Percentiles rank a stretch among this genome's conserved stretches.
Conservation (phyloP, 129 eudicot genomes). For the Arctium minus region DNA sequence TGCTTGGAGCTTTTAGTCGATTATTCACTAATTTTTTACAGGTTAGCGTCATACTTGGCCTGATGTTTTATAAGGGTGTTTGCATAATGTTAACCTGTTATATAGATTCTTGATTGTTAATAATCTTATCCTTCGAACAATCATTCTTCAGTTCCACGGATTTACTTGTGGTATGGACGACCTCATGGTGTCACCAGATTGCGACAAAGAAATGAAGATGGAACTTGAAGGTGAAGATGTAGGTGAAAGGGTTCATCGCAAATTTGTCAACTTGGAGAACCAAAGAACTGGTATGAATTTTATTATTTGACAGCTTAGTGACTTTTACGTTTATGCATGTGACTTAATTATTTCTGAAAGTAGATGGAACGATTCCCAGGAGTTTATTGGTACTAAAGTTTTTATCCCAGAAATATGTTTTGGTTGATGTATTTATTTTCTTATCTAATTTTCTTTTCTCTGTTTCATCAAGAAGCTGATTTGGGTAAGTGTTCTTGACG, state of each 20-base stretch:
- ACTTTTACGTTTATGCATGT: background rate
- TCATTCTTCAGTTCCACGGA: conserved; percentile 70
- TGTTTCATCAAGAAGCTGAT: background rate
- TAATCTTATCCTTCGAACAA: conserved; percentile 14
- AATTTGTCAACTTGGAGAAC: conserved; percentile 64
- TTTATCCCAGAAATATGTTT: background rate
- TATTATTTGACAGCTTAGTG: background rate
- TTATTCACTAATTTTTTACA: conserved; percentile 72
- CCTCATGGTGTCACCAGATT: conserved; percentile 67
- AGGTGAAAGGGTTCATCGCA: conserved; percentile 88
- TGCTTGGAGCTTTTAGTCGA: conserved; percentile 90
- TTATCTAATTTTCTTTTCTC: background rate
- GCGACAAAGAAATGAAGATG: conserved; percentile 58
- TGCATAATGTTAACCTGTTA: background rate
- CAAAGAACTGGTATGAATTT: conserved; percentile 57
- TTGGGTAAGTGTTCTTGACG: background rate
- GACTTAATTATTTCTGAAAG: background rate
- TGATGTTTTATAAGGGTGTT: background rate
- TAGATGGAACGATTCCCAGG: background rate
- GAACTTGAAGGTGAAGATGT: conserved; percentile 89
- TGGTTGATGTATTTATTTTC: background rate
- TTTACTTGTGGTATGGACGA: conserved; percentile 96
- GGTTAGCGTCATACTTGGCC: conserved; percentile 30
- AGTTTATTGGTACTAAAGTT: background rate
- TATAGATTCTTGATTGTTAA: conserved; percentile 2